Base-by-base conservation (phyloP, 176 grass and related monocot genomes). In the Puccinellia tenuiflora region DNA sequence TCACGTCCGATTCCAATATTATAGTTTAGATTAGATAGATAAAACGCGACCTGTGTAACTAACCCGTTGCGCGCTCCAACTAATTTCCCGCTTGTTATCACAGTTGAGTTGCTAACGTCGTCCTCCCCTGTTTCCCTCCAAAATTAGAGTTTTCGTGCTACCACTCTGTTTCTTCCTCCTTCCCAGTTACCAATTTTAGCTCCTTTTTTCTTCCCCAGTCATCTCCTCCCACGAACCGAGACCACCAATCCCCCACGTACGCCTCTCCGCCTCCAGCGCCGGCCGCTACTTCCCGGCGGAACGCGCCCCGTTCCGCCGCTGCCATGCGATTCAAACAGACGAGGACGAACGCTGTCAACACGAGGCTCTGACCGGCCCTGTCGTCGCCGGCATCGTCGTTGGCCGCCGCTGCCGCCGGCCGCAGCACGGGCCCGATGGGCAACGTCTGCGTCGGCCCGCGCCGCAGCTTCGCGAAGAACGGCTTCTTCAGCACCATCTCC, bases 401-500 rank as follows among this genome's bases (percentile, higher is more conserved):
- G 30, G 78, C 10, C 31, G 37, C 28, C 28, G 79, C 42, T 30
- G 79, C n/a, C 9, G 78, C 30, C 51, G 80, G 78, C 30, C 51
- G 80, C 80, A 43, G 80, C 57, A 79, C 68, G 12, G 12, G 52
- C 88, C 84, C 59, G 74, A 90, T 90, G 88, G 88, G 88, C 84
- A 90, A 90, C 67, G 75, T 86, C 56, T 90, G 88, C 80, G 57
- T 31, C 75, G 84, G 67, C 25, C 12, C 67, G 37, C 79, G 88
- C 31, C 82, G 73, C 82, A 77, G 33, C 59, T 73, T 90, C 67
- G 21, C 79, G 67, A 90, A 90, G 84, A 74, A 85, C 83, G 18
- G 83, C 25, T 77, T 89, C 78, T 77, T 86, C 75, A 31, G 68
- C 76, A 57, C 29, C 87, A 38, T 84, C 82, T 85, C 76, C 4